Evolutionary conservation across 2,329 filamentous ascomycete species (phyloP).

Genomic region (Pseudogymnoascus sp.): DNA sequence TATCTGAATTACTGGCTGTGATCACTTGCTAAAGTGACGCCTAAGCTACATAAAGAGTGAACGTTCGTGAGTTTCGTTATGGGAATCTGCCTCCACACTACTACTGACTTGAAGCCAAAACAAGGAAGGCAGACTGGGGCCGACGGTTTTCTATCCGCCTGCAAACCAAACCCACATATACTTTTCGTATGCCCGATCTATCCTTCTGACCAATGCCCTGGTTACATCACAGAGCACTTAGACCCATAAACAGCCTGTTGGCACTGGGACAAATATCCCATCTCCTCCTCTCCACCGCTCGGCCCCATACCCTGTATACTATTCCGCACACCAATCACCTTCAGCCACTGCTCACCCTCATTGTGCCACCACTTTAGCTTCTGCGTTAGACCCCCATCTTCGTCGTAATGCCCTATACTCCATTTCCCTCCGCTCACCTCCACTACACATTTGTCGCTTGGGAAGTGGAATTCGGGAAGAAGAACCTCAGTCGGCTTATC

Average conservation of each 20-base stretch:
- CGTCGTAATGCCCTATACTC: conserved; percentile 70
- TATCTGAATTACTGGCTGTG: neutral
- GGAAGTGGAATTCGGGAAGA: conserved; percentile 89
- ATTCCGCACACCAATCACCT: conserved; percentile 62
- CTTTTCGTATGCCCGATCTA: neutral
- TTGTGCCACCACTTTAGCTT: conserved; percentile 88
- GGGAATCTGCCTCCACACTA: neutral
- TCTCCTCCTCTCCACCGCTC: conserved; percentile 57
- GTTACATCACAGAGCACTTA: conserved; percentile 44
- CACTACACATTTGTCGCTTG: conserved; percentile 62
- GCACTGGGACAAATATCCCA: conserved; percentile 70
- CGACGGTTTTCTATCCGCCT: neutral
- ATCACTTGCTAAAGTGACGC: neutral
- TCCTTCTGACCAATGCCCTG: neutral
- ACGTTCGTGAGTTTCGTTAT: neutral
- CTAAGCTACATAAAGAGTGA: neutral
- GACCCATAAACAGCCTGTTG: conserved; percentile 30
- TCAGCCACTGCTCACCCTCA: conserved; percentile 73
- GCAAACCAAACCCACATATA: neutral
- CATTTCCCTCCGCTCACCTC: conserved; percentile 81
- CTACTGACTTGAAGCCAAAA: neutral
- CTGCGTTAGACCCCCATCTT: conserved; percentile 63
- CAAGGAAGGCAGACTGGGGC: neutral
- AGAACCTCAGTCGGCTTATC: conserved; percentile 73
- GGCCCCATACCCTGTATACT: conserved; percentile 38